phyloP scores from a whole-genome alignment of 2,329 filamentous ascomycete species.

The Mycocentrospora acerina region DNA sequence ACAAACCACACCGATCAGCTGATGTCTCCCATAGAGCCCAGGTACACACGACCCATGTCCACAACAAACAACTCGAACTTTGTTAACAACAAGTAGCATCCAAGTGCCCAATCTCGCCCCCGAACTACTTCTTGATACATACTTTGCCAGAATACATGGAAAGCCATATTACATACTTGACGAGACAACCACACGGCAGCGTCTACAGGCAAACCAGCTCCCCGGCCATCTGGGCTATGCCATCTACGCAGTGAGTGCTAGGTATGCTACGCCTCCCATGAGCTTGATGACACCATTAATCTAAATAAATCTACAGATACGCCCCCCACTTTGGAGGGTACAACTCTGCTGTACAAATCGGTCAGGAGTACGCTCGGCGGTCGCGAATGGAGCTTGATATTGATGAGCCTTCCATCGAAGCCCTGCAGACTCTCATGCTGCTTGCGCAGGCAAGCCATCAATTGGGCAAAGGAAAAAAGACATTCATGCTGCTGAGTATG shows the following conservation, averaged over 20 bases:
- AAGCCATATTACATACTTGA: slow-evolving; percentile 83
- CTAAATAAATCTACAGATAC: slow-evolving; percentile 55
- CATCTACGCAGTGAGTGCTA: slow-evolving; percentile 52
- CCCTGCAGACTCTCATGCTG: slow-evolving; percentile 72
- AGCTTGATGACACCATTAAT: slow-evolving; percentile 52
- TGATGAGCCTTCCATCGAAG: slow-evolving; percentile 79
- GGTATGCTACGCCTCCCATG: slow-evolving; percentile 42
- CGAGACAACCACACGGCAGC: slow-evolving; percentile 71
- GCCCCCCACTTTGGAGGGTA: slow-evolving; percentile 67
- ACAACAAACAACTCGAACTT: not conserved
- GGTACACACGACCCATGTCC: slow-evolving; percentile 17
- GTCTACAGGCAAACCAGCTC: slow-evolving; percentile 68
- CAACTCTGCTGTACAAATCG: slow-evolving; percentile 66
- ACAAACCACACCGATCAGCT: slow-evolving; percentile 32
- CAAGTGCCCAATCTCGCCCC: slow-evolving; percentile 54
- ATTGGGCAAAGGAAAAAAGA: slow-evolving; percentile 76
- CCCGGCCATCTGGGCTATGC: slow-evolving; percentile 54
- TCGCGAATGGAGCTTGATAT: slow-evolving; percentile 71
- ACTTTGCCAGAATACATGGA: slow-evolving; percentile 76
- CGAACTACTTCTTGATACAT: slow-evolving; percentile 71
- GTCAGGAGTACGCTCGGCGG: slow-evolving; percentile 71
- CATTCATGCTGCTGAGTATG: slow-evolving; percentile 80
- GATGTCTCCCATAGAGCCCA: slow-evolving; percentile 43
- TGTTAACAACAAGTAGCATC: slow-evolving; percentile 27
- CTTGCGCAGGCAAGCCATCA: slow-evolving; percentile 76